A percentile compares a stretch with the other conserved stretches of the same genome.
Evolutionary conservation across 73 alveolate genomes (phyloP).

Genomic region (Diophrys sp.): DNA sequence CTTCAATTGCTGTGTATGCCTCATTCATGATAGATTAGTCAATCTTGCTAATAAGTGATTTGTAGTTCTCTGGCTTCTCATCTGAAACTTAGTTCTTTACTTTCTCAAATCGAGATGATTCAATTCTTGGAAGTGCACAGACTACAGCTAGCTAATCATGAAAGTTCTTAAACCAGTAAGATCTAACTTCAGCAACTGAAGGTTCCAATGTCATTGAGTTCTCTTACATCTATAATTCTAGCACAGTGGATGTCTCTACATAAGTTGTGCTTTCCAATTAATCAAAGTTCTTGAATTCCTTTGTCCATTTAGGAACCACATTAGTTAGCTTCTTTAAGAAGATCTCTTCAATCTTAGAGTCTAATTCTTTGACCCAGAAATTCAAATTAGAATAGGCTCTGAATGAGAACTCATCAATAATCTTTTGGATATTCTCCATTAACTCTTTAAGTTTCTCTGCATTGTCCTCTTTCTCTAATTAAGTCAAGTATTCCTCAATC

Average conservation of each 20-base stretch:
- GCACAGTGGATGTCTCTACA: slow-evolving; percentile 65
- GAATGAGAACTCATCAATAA: slow-evolving; percentile 80
- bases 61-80: slow-evolving; percentile 40
- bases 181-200: slow-evolving; percentile 93
- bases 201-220: slow-evolving; percentile 94
- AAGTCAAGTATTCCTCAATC: slow-evolving; percentile 55
- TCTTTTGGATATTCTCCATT: slow-evolving; percentile 76
- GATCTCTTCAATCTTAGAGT: slow-evolving; percentile 75
- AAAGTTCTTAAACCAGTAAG: slow-evolving; percentile 93
- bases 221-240: slow-evolving; percentile 83
- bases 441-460: slow-evolving; percentile 38
- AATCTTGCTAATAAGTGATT: slow-evolving; percentile 51
- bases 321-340: slow-evolving; percentile 75
- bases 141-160: slow-evolving; percentile 79
- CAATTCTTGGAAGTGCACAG: slow-evolving; percentile 62
- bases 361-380: slow-evolving; percentile 87
- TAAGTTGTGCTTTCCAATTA: slow-evolving; percentile 51
- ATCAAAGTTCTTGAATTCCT: slow-evolving; percentile 67
- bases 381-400: slow-evolving; percentile 84
- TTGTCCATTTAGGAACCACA: slow-evolving; percentile 70
- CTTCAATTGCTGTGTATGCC: slow-evolving; percentile 80
- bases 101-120: slow-evolving; percentile 57
- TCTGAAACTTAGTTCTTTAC: slow-evolving; percentile 18
- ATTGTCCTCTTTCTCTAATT: slow-evolving; percentile 37
- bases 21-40: slow-evolving; percentile 57